These are phyloP conservation scores for Globisporangium cylindrosporum DNA, from an alignment of 352 stramenopile species.

Conservation along the genomic window DNA sequence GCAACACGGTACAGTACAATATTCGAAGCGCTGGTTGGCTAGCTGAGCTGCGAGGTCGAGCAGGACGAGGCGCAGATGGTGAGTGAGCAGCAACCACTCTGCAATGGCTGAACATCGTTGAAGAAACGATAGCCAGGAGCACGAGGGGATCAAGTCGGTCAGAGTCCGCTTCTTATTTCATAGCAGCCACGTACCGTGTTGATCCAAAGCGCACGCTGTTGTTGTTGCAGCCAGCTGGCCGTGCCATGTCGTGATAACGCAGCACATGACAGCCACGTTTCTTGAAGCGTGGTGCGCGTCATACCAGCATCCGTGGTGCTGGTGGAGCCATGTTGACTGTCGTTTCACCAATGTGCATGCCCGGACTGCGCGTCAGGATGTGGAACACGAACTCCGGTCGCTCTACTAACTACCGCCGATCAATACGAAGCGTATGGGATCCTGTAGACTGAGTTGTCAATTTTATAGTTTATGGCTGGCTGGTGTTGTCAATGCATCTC, in stretches of 20 bases:
- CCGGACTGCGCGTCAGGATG: not conserved
- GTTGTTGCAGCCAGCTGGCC: not conserved
- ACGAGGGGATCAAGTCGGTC: not conserved
- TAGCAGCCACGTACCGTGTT: not conserved
- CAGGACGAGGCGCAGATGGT: not conserved
- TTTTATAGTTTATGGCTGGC: not conserved
- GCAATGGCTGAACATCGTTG: not conserved
- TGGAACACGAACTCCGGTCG: not conserved
- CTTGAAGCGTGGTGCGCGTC: not conserved
- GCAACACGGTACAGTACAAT: not conserved
- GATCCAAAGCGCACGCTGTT: not conserved
- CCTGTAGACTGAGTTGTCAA: not conserved
- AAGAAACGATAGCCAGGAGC: not conserved
- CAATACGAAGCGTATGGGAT: not conserved
- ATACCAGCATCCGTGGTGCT: not conserved
- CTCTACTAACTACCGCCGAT: not conserved
- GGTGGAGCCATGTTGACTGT: not conserved
- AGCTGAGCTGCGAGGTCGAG: not conserved
- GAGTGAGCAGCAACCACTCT: not conserved
- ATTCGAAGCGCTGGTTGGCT: not conserved
- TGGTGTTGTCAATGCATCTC: not conserved
- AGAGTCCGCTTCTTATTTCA: not conserved
- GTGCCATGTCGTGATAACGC: not conserved
- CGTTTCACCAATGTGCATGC: not conserved
- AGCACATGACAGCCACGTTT: not conserved